Conservation (phyloP, 768 basidiomycete genomes). For the Panaeolus cyanescens region DNA sequence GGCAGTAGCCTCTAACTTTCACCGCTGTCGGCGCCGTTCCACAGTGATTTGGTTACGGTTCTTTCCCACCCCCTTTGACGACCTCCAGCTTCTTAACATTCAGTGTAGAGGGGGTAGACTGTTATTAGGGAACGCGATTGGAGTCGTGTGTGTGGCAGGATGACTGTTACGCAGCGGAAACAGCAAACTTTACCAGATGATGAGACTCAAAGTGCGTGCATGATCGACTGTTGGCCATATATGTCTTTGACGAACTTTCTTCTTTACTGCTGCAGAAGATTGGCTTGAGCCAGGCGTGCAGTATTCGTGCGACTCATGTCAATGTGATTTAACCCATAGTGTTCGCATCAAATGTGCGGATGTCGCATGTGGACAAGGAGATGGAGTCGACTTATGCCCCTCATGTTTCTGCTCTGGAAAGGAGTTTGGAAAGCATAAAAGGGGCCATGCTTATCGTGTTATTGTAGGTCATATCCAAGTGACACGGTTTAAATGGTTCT, state of each 20-base stretch:
- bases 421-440: conserved; percentile 84
- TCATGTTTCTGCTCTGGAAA: conserved; percentile 90
- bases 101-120: conserved; percentile 15
- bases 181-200: conserved; percentile 65
- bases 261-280: conserved; percentile 40
- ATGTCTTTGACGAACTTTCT: conserved; percentile 13
- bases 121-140: conserved; percentile 16
- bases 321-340: conserved; percentile 91
- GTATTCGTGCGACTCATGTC: conserved; percentile 83
- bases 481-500: conserved; percentile 8
- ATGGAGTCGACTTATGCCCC: conserved; percentile 92
- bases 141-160: conserved; percentile 24
- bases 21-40: conserved; percentile 1
- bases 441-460: conserved; percentile 87
- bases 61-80: conserved; percentile 1
- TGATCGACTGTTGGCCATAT: conserved; percentile 18
- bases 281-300: conserved; percentile 83
- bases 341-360: conserved; percentile 96
- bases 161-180: conserved; percentile 72
- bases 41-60: conserved; percentile 3
- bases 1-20: conserved; percentile 1
- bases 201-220: conserved; percentile 52
- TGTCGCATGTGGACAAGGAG: conserved; percentile 59
- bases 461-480: conserved; percentile 55
- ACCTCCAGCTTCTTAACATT: conserved; percentile 6